phyloP scores from a whole-genome alignment of 306 rosid species.

The Oxytropis ochrocephala region DNA sequence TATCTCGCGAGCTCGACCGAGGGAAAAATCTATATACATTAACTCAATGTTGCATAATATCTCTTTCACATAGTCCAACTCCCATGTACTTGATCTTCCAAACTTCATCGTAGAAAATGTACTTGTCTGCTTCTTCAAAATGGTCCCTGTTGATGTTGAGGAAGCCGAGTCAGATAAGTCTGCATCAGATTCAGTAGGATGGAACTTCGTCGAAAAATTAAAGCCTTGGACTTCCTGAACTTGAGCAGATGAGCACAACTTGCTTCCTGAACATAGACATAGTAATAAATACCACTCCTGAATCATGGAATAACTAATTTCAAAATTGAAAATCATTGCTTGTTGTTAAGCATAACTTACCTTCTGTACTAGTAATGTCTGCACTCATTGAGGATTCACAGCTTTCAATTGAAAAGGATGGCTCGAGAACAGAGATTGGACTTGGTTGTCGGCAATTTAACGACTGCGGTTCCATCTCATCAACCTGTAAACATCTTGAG shows the following conservation, averaged over 20 bases:
- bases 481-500: constrained; percentile 36
- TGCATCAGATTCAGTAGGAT: constrained; percentile 39
- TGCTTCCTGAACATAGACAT: constrained; percentile 54
- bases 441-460: constrained; percentile 59
- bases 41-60: constrained; percentile 52
- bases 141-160: constrained; percentile 42
- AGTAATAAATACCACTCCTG: not conserved
- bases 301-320: not conserved
- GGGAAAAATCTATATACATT: constrained; percentile 60
- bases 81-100: constrained; percentile 47
- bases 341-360: constrained; percentile 39
- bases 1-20: constrained; percentile 44
- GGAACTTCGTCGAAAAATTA: constrained; percentile 40
- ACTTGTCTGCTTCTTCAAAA: constrained; percentile 24
- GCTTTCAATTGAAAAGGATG: constrained; percentile 75
- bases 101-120: constrained; percentile 15
- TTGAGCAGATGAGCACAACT: constrained; percentile 54
- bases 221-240: constrained; percentile 44
- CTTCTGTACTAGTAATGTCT: constrained; percentile 59
- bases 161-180: constrained; percentile 90
- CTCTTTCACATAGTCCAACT: constrained; percentile 61
- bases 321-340: not conserved
- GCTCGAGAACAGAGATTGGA: constrained; percentile 83
- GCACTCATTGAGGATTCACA: constrained; percentile 55
- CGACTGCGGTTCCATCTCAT: constrained; percentile 41